Base-by-base conservation (phyloP, 2,329 filamentous ascomycete genomes). In the Mariannaea elegans region DNA sequence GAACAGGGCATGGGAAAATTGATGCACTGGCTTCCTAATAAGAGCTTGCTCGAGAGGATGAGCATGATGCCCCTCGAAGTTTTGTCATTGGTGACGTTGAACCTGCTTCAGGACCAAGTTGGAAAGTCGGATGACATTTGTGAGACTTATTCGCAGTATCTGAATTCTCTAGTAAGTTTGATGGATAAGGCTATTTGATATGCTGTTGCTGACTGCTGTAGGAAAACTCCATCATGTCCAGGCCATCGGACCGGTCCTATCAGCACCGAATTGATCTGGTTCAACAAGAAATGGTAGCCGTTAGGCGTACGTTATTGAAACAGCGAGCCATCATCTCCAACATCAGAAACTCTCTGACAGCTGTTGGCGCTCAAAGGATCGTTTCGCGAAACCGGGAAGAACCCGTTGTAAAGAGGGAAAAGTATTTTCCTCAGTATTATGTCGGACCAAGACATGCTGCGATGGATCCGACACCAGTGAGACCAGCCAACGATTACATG, bases 21-120 rank as follows among this genome's bases (percentile, higher is more conserved):
- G 5, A 72, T 81, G 8, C 69, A 71, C 45, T 60, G 65, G 14
- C 59, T 80, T 23, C 71, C 75, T 6, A 66, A 69, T 6, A 64
- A 65, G 5, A 68, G 70, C 9, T 65, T 81, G 2, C 51, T 79
- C 6, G 72, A 76, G 6, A 74, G 72, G 39, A 74, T 76, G 7
- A 73, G 76, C 18, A 64, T 83, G 21, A 62, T 78, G 29, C 81
- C 81, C 1, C 71, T 78, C 36, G 81, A 82, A 18, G 58, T 83
- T 2, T 61, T 80, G 23, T 77, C 78, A 1, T 65, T 83, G 16
- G 65, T 82, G 10, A 73, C 72, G 9, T 61, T 77, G 34, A 73
- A 73, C 13, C 69, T 83, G 29, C 59, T 81, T 1, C 69, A 74
- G 41, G 78, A 82, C 38, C 67, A 72, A 18, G 77, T 76, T 1